Percentiles rank a stretch among this genome's conserved stretches.
Evolutionary conservation across 2,329 filamentous ascomycete species (phyloP).

Genomic region (Trichoderma citrinoviride): DNA sequence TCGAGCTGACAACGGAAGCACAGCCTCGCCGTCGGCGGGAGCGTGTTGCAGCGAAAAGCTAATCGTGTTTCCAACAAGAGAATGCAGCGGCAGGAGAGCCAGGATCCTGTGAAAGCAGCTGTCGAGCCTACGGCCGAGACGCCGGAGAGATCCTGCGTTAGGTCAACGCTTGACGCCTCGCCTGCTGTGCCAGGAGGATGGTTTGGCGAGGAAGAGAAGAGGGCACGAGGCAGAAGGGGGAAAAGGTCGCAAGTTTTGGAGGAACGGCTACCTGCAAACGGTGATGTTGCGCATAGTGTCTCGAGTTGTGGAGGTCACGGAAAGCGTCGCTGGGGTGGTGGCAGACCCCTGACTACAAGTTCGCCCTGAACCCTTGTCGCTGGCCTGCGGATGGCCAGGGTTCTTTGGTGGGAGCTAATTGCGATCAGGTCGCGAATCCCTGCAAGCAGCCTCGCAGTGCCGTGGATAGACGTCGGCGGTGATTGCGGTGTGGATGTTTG

Average conservation of each 20-base stretch:
- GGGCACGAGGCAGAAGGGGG: conserved; percentile 2
- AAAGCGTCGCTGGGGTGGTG: conserved; percentile 9
- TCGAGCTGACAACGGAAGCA: background rate
- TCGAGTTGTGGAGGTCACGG: conserved; percentile 22
- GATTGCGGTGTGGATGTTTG: conserved; percentile 21
- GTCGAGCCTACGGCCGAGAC: conserved; percentile 10
- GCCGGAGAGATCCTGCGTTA: conserved; percentile 11
- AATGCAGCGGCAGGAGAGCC: background rate
- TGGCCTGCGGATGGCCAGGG: conserved; percentile 15
- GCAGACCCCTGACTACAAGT: conserved; percentile 20
- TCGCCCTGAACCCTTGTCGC: conserved; percentile 10
- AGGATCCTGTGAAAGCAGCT: background rate
- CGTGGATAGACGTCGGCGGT: conserved; percentile 18
- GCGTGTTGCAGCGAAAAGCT: background rate
- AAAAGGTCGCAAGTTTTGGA: conserved; percentile 18
- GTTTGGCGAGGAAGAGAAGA: conserved; percentile 7
- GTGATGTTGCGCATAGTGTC: conserved; percentile 24
- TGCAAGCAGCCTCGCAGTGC: conserved; percentile 18
- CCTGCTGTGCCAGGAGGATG: conserved; percentile 11
- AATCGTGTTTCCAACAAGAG: background rate
- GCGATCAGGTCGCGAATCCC: conserved; percentile 22
- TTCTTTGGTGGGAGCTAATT: conserved; percentile 20
- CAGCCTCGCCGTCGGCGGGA: conserved; percentile 16
- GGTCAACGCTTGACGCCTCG: conserved; percentile 18
- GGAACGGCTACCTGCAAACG: conserved; percentile 21